Conservation (phyloP, 1,284 basidiomycete genomes). For the Irpex sp. region DNA sequence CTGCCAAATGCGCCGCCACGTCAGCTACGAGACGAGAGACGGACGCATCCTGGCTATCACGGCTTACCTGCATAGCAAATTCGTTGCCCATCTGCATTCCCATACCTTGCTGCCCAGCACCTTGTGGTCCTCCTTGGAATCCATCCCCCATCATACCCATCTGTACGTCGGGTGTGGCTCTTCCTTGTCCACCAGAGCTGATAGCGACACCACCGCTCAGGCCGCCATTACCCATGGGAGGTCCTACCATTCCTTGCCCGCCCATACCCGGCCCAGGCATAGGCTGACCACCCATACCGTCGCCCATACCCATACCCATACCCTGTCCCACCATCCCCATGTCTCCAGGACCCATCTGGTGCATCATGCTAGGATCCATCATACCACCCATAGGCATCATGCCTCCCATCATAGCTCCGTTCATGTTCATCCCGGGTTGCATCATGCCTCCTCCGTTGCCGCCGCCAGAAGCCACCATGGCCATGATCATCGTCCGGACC, state of each 20-base stretch:
- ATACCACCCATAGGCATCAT: conserved; percentile 34
- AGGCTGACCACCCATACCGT: conserved; percentile 9
- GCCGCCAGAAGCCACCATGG: conserved; percentile 62
- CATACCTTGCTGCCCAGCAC: conserved; percentile 30
- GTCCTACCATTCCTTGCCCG: conserved; percentile 9
- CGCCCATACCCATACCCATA: conserved; percentile 13
- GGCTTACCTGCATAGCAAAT: conserved; percentile 45
- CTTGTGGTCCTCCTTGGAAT: conserved; percentile 19
- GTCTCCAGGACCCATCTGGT: conserved; percentile 44
- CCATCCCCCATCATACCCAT: conserved; percentile 15
- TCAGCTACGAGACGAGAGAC: background rate
- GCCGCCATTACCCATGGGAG: conserved; percentile 11
- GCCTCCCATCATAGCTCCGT: conserved; percentile 39
- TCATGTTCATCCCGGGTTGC: conserved; percentile 33
- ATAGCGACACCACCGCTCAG: conserved; percentile 16
- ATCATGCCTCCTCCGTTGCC: conserved; percentile 55
- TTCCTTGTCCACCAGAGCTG: conserved; percentile 8
- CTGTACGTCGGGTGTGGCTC: conserved; percentile 9
- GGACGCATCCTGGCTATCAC: conserved; percentile 1
- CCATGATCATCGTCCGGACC: conserved; percentile 78
- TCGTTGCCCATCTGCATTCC: conserved; percentile 51
- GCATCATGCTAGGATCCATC: conserved; percentile 36
- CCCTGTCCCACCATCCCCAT: conserved; percentile 35
- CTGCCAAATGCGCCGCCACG: background rate
- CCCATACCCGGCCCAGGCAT: conserved; percentile 12